Evolutionary conservation across 495 filamentous ascomycete species (phyloP).

Genomic region (Aspergillus cavernicola): DNA sequence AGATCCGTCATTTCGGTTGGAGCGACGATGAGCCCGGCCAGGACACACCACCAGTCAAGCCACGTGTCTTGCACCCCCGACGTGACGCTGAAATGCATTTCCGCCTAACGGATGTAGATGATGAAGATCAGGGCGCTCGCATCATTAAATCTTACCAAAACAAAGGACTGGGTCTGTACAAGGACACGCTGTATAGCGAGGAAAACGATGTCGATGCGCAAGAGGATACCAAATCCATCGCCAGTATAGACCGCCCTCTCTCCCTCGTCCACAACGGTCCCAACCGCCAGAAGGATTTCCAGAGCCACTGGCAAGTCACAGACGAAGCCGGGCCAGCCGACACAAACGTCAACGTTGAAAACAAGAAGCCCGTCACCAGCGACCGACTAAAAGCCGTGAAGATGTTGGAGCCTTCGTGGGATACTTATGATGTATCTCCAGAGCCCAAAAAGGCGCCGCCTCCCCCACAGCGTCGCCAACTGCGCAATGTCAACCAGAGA

Average conservation of each 20-base stretch:
- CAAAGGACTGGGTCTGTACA: slow-evolving; percentile 68
- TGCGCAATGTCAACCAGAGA: slow-evolving; percentile 21
- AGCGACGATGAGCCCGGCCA: slow-evolving; percentile 62
- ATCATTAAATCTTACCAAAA: slow-evolving; percentile 50
- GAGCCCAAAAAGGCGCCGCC: slow-evolving; percentile 26
- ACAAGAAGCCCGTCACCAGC: slow-evolving; percentile 48
- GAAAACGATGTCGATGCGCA: slow-evolving; percentile 33
- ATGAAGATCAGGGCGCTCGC: slow-evolving; percentile 24
- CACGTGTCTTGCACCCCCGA: slow-evolving; percentile 61
- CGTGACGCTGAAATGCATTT: slow-evolving; percentile 80
- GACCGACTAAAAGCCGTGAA: slow-evolving; percentile 42
- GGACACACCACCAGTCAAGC: slow-evolving; percentile 54
- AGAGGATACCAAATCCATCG: slow-evolving; percentile 21
- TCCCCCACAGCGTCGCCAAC: slow-evolving; percentile 17
- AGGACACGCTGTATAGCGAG: slow-evolving; percentile 66
- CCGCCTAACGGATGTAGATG: slow-evolving; percentile 54
- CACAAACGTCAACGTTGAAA: slow-evolving; percentile 40
- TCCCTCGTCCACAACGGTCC: slow-evolving; percentile 62
- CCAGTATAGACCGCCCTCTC: slow-evolving; percentile 37
- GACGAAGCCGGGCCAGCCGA: slow-evolving; percentile 53
- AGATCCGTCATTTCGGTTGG: slow-evolving; percentile 69
- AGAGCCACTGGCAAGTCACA: slow-evolving; percentile 63
- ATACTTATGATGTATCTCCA: slow-evolving; percentile 59
- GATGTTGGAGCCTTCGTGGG: slow-evolving; percentile 67
- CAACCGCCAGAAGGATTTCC: slow-evolving; percentile 69